Percentiles rank a stretch among this genome's conserved stretches.
Evolutionary conservation across 2,329 filamentous ascomycete species (phyloP).

Genomic region (Orbilia quercus): DNA sequence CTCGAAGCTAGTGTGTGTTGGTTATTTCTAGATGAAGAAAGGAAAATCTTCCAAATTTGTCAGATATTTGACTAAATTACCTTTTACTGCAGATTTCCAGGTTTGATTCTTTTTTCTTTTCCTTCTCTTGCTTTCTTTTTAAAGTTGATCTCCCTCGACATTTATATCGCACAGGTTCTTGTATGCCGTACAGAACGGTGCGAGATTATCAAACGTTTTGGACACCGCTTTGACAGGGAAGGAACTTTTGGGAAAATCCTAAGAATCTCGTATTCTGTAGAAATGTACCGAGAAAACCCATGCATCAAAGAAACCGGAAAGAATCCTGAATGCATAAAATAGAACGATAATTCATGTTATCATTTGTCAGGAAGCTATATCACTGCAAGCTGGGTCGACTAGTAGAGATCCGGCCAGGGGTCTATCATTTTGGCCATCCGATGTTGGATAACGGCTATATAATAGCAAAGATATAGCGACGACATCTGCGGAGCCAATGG

Average conservation of each 20-base stretch:
- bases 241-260: not conserved
- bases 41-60: conserved; percentile 29
- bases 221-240: not conserved
- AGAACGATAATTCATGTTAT: not conserved
- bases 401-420: conserved; percentile 18
- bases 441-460: conserved; percentile 5
- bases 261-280: not conserved
- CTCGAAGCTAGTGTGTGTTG: conserved; percentile 12
- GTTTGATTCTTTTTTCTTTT: too few species aligned
- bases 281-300: not conserved
- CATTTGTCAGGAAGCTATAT: conserved; percentile 5
- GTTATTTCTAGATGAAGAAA: not conserved
- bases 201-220: too few species aligned
- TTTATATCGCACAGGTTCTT: too few species aligned
- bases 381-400: conserved; percentile 17
- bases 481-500: conserved; percentile 11
- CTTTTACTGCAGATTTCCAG: not conserved
- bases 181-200: too few species aligned
- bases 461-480: not conserved
- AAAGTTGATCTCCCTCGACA: too few species aligned
- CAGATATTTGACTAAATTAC: conserved; percentile 9
- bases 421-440: conserved; percentile 4
- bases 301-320: not conserved
- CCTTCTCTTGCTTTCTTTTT: too few species aligned
- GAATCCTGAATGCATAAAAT: conserved; percentile 1